These are phyloP conservation scores for Moricandia arvensis DNA, from an alignment of 345 rosid genomes.

Conservation along the genomic window DNA sequence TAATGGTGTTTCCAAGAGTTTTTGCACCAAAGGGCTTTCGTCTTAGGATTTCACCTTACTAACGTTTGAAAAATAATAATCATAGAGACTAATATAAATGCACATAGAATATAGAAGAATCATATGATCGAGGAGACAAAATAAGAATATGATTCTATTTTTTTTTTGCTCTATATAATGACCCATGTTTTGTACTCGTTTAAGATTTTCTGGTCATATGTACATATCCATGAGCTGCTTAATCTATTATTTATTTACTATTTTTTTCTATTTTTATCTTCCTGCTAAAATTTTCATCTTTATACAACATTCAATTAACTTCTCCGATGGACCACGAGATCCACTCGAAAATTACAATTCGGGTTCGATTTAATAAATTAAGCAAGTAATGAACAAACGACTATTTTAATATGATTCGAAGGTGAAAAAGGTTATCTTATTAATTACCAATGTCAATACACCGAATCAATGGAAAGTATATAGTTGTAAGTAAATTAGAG, in stretches of 20 bases:
- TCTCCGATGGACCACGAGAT: too few species aligned
- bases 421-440: too few species aligned
- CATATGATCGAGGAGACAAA: not conserved
- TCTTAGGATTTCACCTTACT: slow-evolving; percentile 56
- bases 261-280: not conserved
- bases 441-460: too few species aligned
- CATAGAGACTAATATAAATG: slow-evolving; percentile 12
- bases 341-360: too few species aligned
- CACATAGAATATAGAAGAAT: slow-evolving; percentile 14
- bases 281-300: too few species aligned
- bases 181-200: not conserved
- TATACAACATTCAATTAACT: too few species aligned
- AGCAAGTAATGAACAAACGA: too few species aligned
- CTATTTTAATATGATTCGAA: too few species aligned
- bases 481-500: too few species aligned
- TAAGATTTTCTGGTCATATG: not conserved
- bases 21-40: slow-evolving; percentile 84
- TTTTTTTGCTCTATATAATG: not conserved
- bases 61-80: not conserved
- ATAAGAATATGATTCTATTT: not conserved
- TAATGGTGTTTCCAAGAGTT: slow-evolving; percentile 85
- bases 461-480: too few species aligned
- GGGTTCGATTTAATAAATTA: too few species aligned
- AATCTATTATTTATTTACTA: not conserved
- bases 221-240: not conserved